Conservation (phyloP, 768 basidiomycete genomes). For the Strobilomyces confusus region DNA sequence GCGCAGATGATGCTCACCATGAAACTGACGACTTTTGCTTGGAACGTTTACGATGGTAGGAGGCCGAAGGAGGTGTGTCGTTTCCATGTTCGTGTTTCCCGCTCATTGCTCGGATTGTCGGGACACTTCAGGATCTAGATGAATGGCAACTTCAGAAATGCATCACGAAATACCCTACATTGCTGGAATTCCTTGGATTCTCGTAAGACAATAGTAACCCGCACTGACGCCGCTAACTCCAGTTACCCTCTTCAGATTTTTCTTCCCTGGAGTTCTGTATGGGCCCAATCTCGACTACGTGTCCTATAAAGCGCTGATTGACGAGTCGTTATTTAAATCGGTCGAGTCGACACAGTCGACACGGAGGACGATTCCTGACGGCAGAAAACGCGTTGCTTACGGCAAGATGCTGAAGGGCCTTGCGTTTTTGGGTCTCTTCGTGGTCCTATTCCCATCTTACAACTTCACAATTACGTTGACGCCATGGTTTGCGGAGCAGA, state of each 20-base stretch:
- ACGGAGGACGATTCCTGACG: slow-evolving; percentile 54
- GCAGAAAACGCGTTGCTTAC: slow-evolving; percentile 88
- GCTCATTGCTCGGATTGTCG: background rate
- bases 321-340: slow-evolving; percentile 69
- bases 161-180: slow-evolving; percentile 63
- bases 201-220: slow-evolving; percentile 48
- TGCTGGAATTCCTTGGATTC: slow-evolving; percentile 89
- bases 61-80: slow-evolving; percentile 23
- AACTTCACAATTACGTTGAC: slow-evolving; percentile 58
- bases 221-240: background rate
- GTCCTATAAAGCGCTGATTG: slow-evolving; percentile 74
- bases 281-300: slow-evolving; percentile 86
- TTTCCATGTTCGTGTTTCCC: background rate
- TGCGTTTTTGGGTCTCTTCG: slow-evolving; percentile 69
- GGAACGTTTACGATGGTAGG: slow-evolving; percentile 92
- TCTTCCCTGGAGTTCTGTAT: slow-evolving; percentile 92
- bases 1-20: slow-evolving; percentile 96
- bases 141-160: slow-evolving; percentile 75
- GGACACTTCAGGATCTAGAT: slow-evolving; percentile 66
- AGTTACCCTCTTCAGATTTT: slow-evolving; percentile 56
- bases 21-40: slow-evolving; percentile 97
- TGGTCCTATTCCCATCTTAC: slow-evolving; percentile 55
- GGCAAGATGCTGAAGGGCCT: slow-evolving; percentile 75
- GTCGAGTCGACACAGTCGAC: slow-evolving; percentile 42
- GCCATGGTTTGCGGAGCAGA: slow-evolving; percentile 54